A percentile compares a stretch with the other conserved stretches of the same genome.
These are phyloP conservation scores for Penicillium sp. DNA, from an alignment of 2,329 filamentous ascomycete species.

Conservation along the genomic window DNA sequence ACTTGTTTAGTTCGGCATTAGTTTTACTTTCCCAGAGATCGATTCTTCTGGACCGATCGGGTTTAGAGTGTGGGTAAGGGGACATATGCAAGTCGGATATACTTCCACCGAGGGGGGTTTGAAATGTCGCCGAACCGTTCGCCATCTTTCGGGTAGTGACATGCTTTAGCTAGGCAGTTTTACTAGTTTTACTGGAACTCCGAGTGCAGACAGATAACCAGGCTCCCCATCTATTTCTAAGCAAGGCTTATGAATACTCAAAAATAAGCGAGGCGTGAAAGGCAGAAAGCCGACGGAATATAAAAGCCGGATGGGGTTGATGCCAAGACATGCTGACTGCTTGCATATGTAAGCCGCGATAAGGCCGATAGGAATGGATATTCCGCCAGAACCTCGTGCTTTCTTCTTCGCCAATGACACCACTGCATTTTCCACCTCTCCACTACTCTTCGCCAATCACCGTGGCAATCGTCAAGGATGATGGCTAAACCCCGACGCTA, in stretches of 20 bases:
- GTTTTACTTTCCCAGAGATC: background rate
- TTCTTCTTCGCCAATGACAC: background rate
- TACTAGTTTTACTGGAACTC: background rate
- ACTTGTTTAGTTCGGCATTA: background rate
- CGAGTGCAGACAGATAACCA: no score
- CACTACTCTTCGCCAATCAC: background rate
- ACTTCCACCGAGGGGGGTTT: background rate
- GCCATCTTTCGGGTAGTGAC: no score
- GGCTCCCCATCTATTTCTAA: background rate
- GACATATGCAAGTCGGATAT: background rate
- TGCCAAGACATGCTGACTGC: no score
- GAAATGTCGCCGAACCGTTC: background rate
- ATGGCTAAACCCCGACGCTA: background rate
- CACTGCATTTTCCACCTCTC: background rate
- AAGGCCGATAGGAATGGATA: slow-evolving; percentile 6
- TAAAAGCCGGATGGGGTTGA: background rate
- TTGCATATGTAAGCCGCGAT: background rate
- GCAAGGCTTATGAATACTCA: background rate
- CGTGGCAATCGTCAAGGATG: no score
- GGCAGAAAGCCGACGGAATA: background rate
- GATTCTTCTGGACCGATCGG: background rate
- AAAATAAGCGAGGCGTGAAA: background rate
- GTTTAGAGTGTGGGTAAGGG: background rate
- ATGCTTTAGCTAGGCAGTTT: no score
- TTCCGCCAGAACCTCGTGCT: background rate